Conservation (phyloP, 139 green algal species). For the Auxenochlorella pyrenoidosa region DNA sequence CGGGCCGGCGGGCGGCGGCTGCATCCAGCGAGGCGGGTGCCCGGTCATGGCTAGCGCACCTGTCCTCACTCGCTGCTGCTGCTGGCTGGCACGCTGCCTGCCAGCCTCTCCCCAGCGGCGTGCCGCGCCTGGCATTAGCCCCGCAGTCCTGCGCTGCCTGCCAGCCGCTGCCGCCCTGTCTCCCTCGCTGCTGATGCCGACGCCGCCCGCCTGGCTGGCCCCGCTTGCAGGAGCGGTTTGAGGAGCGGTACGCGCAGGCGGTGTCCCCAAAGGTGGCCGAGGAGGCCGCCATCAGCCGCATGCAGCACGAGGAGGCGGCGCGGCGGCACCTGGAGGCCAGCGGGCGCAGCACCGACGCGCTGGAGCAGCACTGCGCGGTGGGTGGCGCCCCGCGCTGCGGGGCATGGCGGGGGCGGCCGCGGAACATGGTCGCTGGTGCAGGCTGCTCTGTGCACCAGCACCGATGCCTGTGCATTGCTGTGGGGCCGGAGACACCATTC, state of each 20-base stretch:
- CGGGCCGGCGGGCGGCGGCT: no score
- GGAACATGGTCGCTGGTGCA: no score
- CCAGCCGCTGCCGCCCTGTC: neutral
- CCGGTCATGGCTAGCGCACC: neutral
- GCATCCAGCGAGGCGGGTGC: no score
- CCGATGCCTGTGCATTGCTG: no score
- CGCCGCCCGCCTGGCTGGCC: neutral
- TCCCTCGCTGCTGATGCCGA: neutral
- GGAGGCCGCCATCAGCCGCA: conserved; percentile 40
- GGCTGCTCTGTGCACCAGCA: neutral
- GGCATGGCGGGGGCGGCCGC: neutral
- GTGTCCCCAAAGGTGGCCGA: conserved; percentile 59
- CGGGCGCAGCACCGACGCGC: neutral
- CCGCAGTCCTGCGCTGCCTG: no score
- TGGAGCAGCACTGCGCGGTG: conserved; percentile 44
- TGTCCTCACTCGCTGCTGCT: no score
- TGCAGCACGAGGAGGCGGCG: conserved; percentile 37
- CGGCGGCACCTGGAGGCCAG: conserved; percentile 10
- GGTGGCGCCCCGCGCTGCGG: neutral
- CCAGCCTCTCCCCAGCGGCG: no score
- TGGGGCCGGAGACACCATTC: no score
- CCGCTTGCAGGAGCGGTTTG: conserved; percentile 62
- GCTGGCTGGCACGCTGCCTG: no score
- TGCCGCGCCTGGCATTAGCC: neutral
- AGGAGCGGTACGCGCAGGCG: conserved; percentile 59